Evolutionary conservation across 1,139 yeast genomes (phyloP).

Genomic region (Lodderomyces parapsilosis): DNA sequence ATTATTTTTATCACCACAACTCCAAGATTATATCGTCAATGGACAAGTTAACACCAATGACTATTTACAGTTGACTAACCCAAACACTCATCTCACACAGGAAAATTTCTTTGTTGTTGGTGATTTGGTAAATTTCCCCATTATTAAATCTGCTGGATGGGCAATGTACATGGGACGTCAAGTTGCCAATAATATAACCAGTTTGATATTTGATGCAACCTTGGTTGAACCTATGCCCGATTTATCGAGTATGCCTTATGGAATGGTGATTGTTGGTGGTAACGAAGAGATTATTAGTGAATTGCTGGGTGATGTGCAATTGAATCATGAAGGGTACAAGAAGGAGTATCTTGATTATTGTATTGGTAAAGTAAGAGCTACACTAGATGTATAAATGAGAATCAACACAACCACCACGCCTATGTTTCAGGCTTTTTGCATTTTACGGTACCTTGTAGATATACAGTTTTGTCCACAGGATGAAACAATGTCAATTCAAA

Average conservation of each 20-base stretch:
- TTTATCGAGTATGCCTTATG: constrained; percentile 32
- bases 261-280: constrained; percentile 47
- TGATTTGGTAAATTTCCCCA: constrained; percentile 40
- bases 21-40: constrained; percentile 25
- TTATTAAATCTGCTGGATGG: constrained; percentile 50
- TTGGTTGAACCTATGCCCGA: constrained; percentile 39
- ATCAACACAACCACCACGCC: background rate
- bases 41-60: constrained; percentile 34
- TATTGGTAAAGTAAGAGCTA: constrained; percentile 23
- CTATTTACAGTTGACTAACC: constrained; percentile 32
- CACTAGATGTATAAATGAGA: constrained; percentile 16
- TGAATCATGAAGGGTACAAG: constrained; percentile 36
- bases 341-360: constrained; percentile 42
- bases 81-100: constrained; percentile 12
- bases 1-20: constrained; percentile 19
- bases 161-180: constrained; percentile 46
- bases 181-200: constrained; percentile 39
- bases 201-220: constrained; percentile 25
- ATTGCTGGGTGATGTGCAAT: constrained; percentile 33
- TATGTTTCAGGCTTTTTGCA: background rate
- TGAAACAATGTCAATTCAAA: constrained; percentile 11
- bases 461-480: constrained; percentile 8
- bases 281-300: constrained; percentile 42
- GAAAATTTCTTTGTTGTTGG: constrained; percentile 38
- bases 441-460: constrained; percentile 13